Conservation (phyloP, 495 filamentous ascomycete species). For the Penicillium bovifimosum region DNA sequence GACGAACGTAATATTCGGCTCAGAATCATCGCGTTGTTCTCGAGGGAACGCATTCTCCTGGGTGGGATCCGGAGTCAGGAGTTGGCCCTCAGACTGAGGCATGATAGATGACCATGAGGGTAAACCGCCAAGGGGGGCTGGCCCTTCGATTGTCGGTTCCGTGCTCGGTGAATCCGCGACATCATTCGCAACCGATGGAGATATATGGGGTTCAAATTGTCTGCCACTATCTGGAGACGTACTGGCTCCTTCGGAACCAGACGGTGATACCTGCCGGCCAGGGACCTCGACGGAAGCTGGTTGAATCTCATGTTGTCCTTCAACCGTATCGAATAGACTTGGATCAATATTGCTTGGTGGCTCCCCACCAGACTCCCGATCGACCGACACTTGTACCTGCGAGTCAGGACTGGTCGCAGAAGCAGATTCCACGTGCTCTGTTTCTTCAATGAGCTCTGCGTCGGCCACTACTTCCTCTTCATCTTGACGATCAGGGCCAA, state of each 20-base stretch:
- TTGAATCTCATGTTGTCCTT: background rate
- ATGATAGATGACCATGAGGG: background rate
- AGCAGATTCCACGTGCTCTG: background rate
- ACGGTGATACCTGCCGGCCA: background rate
- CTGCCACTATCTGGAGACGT: background rate
- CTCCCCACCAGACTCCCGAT: background rate
- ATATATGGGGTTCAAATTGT: background rate
- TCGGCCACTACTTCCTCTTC: background rate
- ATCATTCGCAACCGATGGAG: background rate
- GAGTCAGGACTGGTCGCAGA: background rate
- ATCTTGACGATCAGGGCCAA: constrained; percentile 1
- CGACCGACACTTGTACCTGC: background rate
- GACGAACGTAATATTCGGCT: constrained; percentile 3
- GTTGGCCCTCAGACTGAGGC: constrained; percentile 9
- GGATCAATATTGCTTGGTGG: background rate
- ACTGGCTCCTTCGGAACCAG: background rate
- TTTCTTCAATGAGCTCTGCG: background rate
- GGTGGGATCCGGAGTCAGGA: constrained; percentile 21
- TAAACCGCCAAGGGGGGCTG: background rate
- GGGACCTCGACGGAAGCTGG: background rate
- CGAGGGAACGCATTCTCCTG: constrained; percentile 10
- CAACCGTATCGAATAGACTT: background rate
- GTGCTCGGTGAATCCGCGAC: background rate
- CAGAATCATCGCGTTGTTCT: background rate
- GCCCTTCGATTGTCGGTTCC: background rate